Conservation (phyloP, 164 flowering plant species). For the Dillenia turbinata region DNA sequence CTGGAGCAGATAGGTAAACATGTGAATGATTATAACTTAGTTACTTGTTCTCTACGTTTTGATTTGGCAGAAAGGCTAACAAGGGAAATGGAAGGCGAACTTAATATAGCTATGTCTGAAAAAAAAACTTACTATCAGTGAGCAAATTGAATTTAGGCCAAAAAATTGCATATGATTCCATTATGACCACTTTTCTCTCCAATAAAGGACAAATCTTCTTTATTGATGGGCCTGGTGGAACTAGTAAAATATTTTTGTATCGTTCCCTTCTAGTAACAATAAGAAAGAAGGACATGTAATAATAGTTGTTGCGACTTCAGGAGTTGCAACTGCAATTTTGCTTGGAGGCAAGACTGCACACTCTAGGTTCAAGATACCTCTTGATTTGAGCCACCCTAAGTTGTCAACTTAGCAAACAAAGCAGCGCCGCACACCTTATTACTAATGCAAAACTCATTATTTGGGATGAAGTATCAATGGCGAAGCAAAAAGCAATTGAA, state of each 20-base stretch:
- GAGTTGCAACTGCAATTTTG: not conserved
- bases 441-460: not conserved
- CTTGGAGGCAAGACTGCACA: not conserved
- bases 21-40: too few relatives aligned
- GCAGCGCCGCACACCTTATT: not conserved
- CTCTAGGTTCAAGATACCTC: not conserved
- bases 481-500: slow-evolving; percentile 2
- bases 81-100: too few relatives aligned
- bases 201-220: not conserved
- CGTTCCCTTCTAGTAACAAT: not conserved
- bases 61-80: too few relatives aligned
- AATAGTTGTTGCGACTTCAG: not conserved
- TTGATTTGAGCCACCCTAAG: not conserved
- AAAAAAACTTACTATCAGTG: too few relatives aligned
- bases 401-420: not conserved
- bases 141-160: too few relatives aligned
- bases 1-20: too few relatives aligned
- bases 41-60: too few relatives aligned
- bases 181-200: not conserved
- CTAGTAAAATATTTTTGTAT: too few relatives aligned
- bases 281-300: not conserved
- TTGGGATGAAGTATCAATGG: slow-evolving; percentile 14
- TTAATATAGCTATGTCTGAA: too few relatives aligned
- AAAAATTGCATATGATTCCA: not conserved
- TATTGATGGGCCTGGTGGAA: not conserved